Evolutionary conservation across 225 moss, liverwort and hornwort species (phyloP), one percentile per base, ranked within the genome.

Genomic region (Ulota crispa): DNA sequence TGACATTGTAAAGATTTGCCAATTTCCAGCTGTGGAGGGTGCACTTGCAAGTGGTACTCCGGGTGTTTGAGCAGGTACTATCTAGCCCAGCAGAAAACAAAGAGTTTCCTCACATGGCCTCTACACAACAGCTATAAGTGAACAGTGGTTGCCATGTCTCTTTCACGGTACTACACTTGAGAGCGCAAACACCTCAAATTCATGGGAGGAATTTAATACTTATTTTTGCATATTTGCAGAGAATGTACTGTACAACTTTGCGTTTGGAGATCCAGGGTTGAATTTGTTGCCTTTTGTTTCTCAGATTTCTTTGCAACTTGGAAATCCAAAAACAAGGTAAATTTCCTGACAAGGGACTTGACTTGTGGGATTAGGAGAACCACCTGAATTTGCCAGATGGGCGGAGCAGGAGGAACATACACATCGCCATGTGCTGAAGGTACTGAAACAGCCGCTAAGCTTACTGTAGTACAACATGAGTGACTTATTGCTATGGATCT

Each of bases 61-160:
- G 18, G 42, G 23, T 56, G 1, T 53, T 52, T 66, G 39, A 72
- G 47, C 26, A 4, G 31, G 75, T 75, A 83, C 83, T 41, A 23
- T 39, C n/a, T 10, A 56, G n/a, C 34, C 34, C 53, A 56, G 68
- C 24, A 72, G 32, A 56, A 13, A 31, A 45, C 54, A 36, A 81
- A 65, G 42, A 74, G 19, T 5, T 5, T 56, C 59, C 32, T 59
- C 82, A 68, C 68, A 81, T 74, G 65, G 54, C 39, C 9, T 20
- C 14, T 21, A 36, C 53, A 63, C 64, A 64, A 64, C 42, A 50
- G 62, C 14, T 42, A 36, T 63, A 69, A 87, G 81, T 74, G 64
- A 73, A 47, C 74, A 62, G 78, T 70, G 59, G 84, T 78, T 75
- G 67, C 84, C 41, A 64, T 72, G 84, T 75, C 56, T 64, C 59